Evolutionary conservation across 352 stramenopile genomes (phyloP), one percentile per base, ranked within the genome.

Genomic region (Pythium brachiatum): DNA sequence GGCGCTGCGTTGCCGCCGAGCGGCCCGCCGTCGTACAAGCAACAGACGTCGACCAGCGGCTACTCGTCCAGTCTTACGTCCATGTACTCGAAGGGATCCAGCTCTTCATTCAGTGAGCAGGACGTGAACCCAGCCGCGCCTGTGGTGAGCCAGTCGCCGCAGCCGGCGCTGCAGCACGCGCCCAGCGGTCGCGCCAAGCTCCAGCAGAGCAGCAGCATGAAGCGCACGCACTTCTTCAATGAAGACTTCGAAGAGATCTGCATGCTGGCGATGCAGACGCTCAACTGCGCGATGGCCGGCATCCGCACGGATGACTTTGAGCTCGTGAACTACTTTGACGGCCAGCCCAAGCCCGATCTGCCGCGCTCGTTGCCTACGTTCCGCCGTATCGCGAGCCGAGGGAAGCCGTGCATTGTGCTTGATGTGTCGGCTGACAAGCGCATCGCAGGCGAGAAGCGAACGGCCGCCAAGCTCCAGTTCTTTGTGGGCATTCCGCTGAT

Each of bases 201-300:
- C 5, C 53, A 21, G 27, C 48, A 32, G 3, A 48, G 38, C 21
- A 26, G 25, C 7, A 60, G 60, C 36, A 38, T 55, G 47, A 79
- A 79, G 47, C 86, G 86, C 11, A 89, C 90, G 27, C 74, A 87
- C 64, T 95, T 90, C 64, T 91, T 95, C 66, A 95, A 95, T 63
- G 85, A 92, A 41, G 87, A 95, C 55, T 90, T 95, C 64, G 84
- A 90, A 31, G 85, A 95, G 67, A 94, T 95, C 50, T 95, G 87
- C 50, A 80, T 92, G 75, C 68, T 94, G 21, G 87, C 87, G 2
- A 95, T 95, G 87, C 78, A 95, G 66, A 93, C 81, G 52, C 71
- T 95, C 20, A 72, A 87, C 29, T 95, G 87, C 36, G 83, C 87
- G 8, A 94, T 95, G 83, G 87, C 85, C 5, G 87, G 87, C 21